Conservation (phyloP, 106 monocot species). For the Iris macrosiphon region DNA sequence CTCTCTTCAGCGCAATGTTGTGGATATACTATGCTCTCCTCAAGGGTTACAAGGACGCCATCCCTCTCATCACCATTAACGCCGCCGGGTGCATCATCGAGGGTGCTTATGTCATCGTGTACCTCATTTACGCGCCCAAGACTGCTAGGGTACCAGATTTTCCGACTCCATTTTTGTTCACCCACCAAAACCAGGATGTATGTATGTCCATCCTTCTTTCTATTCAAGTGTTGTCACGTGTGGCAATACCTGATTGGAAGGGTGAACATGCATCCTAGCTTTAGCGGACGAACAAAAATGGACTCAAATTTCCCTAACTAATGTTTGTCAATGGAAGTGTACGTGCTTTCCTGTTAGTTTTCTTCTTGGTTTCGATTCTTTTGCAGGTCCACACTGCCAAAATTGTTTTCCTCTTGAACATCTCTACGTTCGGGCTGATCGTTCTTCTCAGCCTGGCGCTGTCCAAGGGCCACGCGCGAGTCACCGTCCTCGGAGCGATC, state of each 20-base stretch:
- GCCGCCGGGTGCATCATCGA: slow-evolving; percentile 19
- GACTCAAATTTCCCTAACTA: no score
- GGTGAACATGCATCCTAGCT: no score
- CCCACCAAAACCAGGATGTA: no score
- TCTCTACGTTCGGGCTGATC: background rate
- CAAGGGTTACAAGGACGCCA: slow-evolving; percentile 12
- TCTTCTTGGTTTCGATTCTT: no score
- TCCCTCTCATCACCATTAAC: slow-evolving; percentile 44
- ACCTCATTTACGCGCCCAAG: slow-evolving; percentile 37
- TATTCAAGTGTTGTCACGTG: no score
- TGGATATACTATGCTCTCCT: slow-evolving; percentile 45
- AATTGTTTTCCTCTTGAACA: no score
- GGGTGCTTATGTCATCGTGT: slow-evolving; percentile 29
- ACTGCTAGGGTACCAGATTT: slow-evolving; percentile 31
- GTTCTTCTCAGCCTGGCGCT: background rate
- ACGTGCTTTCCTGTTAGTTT: no score
- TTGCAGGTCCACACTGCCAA: no score
- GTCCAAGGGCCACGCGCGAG: background rate
- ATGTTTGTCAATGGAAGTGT: background rate
- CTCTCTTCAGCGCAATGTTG: slow-evolving; percentile 34
- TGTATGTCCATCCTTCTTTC: no score
- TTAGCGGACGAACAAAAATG: no score
- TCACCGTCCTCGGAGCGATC: background rate
- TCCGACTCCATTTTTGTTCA: no score
- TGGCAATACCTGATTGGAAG: no score